Evolutionary conservation across 1,139 yeast genomes (phyloP).

Genomic region (Taphrina communis): DNA sequence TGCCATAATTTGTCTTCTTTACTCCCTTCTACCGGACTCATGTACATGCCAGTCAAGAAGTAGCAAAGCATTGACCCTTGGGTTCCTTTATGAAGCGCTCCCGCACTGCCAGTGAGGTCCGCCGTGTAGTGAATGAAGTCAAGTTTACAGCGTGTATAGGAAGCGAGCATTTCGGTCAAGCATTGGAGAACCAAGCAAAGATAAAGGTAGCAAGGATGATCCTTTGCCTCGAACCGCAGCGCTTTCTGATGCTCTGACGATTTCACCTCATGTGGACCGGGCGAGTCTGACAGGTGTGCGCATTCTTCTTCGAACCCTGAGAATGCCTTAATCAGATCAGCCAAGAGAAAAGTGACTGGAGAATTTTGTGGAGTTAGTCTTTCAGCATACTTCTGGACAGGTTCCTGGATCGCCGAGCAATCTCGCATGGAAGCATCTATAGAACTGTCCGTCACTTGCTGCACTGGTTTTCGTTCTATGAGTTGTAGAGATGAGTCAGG

Average conservation of each 20-base stretch:
- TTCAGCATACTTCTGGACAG: not conserved
- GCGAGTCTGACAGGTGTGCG: not conserved
- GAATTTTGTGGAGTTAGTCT: constrained; percentile 18
- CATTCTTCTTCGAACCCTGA: constrained; percentile 1
- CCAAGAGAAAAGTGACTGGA: constrained; percentile 1
- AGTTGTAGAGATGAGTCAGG: constrained; percentile 47
- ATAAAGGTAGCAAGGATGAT: constrained; percentile 63
- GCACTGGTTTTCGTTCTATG: constrained; percentile 50
- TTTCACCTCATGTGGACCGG: not conserved
- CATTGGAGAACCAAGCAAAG: constrained; percentile 71
- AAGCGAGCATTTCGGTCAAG: constrained; percentile 72
- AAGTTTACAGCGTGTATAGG: constrained; percentile 79
- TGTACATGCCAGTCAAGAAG: not conserved
- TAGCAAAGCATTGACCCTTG: not conserved
- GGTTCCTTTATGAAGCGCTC: not conserved
- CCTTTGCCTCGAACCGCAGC: constrained; percentile 43
- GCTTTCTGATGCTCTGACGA: not conserved
- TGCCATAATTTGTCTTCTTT: constrained; percentile 49
- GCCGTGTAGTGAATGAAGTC: constrained; percentile 72
- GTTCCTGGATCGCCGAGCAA: not conserved
- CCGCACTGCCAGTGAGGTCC: not conserved
- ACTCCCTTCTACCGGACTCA: constrained; percentile 47
- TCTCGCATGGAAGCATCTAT: not conserved
- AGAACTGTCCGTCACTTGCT: not conserved
- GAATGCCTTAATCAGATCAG: not conserved